phyloP scores from a whole-genome alignment of 495 filamentous ascomycete genomes.

The Astrocystis sublimbata region DNA sequence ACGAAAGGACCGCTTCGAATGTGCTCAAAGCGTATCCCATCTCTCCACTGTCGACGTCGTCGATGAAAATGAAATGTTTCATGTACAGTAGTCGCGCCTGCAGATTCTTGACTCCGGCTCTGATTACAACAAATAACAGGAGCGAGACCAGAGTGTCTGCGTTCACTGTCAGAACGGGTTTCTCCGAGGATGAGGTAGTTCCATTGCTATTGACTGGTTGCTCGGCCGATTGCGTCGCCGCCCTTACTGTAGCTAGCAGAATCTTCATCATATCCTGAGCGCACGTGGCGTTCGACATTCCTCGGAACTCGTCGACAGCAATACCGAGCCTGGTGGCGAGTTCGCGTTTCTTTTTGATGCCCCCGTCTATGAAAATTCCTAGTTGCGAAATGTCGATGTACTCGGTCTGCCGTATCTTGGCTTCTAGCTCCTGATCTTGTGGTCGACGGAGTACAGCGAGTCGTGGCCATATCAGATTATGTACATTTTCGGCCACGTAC shows the following conservation, averaged over 20 bases:
- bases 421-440: constrained; percentile 89
- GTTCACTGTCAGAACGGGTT: constrained; percentile 75
- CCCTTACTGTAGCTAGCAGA: constrained; percentile 82
- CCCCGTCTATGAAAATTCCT: constrained; percentile 78
- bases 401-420: constrained; percentile 87
- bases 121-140: constrained; percentile 87
- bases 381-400: constrained; percentile 93
- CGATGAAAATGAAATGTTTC: constrained; percentile 93
- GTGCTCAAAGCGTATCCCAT: constrained; percentile 97
- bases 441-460: constrained; percentile 73
- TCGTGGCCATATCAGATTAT: constrained; percentile 79
- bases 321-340: constrained; percentile 67
- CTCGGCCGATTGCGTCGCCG: constrained; percentile 64
- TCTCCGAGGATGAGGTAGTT: constrained; percentile 34
- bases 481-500: constrained; percentile 91
- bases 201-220: constrained; percentile 26
- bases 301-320: constrained; percentile 87
- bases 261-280: constrained; percentile 95
- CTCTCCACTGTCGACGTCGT: constrained; percentile 96
- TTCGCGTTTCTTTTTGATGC: constrained; percentile 68
- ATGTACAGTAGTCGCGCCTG: constrained; percentile 89
- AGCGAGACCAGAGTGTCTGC: constrained; percentile 94
- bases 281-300: constrained; percentile 77
- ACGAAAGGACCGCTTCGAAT: constrained; percentile 91
- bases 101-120: constrained; percentile 84